Conservation (phyloP, 305 asterid genomes). For the Rubia peregrina region DNA sequence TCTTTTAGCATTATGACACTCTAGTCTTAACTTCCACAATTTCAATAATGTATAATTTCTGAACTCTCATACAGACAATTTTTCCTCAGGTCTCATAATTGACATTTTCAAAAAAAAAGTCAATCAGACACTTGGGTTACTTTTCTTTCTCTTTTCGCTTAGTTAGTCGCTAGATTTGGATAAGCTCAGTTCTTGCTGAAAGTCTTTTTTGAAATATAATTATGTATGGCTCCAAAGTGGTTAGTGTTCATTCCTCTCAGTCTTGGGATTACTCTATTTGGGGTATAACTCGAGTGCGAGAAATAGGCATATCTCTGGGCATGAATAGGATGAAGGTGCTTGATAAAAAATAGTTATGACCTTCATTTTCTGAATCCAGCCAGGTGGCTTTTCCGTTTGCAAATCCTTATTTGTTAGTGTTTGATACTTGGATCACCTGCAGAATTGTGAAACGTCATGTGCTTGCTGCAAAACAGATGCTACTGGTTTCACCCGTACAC, state of each 20-base stretch:
- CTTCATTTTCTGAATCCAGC: neutral
- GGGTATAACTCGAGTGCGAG: neutral
- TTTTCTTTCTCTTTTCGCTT: neutral
- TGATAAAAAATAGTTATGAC: neutral
- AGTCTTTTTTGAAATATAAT: neutral
- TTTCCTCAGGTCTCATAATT: neutral
- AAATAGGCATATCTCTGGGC: neutral
- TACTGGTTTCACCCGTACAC: neutral
- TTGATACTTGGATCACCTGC: neutral
- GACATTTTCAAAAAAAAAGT: neutral
- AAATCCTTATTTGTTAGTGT: neutral
- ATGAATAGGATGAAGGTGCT: neutral
- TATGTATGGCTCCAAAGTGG: neutral
- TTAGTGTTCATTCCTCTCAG: neutral
- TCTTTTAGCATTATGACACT: neutral
- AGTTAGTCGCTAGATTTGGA: neutral
- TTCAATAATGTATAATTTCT: neutral
- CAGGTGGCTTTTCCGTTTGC: neutral
- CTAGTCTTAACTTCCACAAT: neutral
- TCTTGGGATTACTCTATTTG: neutral
- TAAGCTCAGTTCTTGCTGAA: neutral
- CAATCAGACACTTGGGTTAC: neutral
- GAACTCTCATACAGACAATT: neutral
- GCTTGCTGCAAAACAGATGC: neutral
- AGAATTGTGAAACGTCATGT: too few relatives aligned